Percentiles rank a stretch among this genome's conserved stretches.
phyloP scores from a whole-genome alignment of 2,329 filamentous ascomycete genomes.

The Emergomyces africanus region DNA sequence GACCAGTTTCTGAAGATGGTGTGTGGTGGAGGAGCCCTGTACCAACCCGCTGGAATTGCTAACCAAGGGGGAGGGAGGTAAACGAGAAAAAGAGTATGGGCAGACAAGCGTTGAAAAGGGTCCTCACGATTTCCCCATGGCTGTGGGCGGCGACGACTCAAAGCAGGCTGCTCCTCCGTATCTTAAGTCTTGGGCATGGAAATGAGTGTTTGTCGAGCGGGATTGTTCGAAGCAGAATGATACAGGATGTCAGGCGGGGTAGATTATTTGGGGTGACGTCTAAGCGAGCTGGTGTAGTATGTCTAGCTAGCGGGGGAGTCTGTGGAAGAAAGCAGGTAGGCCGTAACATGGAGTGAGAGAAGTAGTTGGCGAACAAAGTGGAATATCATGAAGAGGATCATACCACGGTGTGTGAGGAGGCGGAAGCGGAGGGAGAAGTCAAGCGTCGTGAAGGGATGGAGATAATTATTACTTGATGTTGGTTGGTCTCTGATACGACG shows the following conservation, averaged over 20 bases:
- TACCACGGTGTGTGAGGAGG: neutral
- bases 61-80: neutral
- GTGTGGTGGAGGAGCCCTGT: neutral
- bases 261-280: neutral
- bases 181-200: neutral
- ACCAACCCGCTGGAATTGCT: neutral
- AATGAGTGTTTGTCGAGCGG: neutral
- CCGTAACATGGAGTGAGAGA: neutral
- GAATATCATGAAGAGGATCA: neutral
- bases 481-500: neutral
- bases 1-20: neutral
- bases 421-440: neutral
- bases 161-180: neutral
- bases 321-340: neutral
- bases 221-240: neutral
- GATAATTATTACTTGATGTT: neutral
- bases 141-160: neutral
- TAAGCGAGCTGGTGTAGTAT: neutral
- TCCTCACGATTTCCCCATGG: constrained; percentile 4
- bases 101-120: neutral
- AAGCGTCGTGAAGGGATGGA: neutral
- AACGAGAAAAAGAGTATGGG: neutral
- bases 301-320: neutral
- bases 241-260: neutral
- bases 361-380: neutral